A percentile compares a stretch with the other conserved stretches of the same genome.
Evolutionary conservation across 805 yeast species (phyloP).

Genomic region (Metschnikowia drakensbergensis): DNA sequence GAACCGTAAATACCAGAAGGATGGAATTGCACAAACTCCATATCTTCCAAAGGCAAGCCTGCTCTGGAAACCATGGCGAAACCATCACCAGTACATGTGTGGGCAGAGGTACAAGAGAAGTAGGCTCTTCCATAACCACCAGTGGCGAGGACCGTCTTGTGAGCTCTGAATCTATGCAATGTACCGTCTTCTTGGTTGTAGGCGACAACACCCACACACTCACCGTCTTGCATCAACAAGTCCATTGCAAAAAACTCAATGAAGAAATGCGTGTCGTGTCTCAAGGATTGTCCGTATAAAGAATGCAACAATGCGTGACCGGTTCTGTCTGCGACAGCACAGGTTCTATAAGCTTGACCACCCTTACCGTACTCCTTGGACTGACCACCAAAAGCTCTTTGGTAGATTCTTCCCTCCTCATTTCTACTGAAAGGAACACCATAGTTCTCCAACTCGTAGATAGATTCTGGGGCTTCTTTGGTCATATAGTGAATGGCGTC

Average conservation of each 20-base stretch:
- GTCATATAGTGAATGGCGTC: conserved; percentile 99
- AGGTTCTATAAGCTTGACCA: conserved; percentile 98
- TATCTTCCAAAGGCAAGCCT: conserved; percentile 94
- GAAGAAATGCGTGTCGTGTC: conserved; percentile 97
- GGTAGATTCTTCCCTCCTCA: conserved; percentile 94
- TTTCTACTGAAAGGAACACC: conserved; percentile 99
- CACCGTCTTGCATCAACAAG: conserved; percentile 90
- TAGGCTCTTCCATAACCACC: conserved; percentile 99
- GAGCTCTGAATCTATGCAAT: conserved; percentile 94
- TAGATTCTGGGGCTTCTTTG: conserved; percentile 93
- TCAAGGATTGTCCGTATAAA: conserved; percentile 90
- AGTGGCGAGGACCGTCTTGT: conserved; percentile 93
- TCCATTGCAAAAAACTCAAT: conserved; percentile 97
- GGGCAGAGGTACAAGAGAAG: conserved; percentile 98
- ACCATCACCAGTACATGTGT: conserved; percentile 99
- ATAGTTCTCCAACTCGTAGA: conserved; percentile 94
- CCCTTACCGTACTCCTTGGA: conserved; percentile 93
- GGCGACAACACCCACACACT: conserved; percentile 94
- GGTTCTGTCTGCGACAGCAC: conserved; percentile 99
- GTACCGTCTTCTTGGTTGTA: conserved; percentile 99
- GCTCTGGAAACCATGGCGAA: conserved; percentile 98
- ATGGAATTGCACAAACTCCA: conserved; percentile 98
- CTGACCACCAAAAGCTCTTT: conserved; percentile 99
- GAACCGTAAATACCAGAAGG: conserved; percentile 99
- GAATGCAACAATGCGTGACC: conserved; percentile 97